Evolutionary conservation across 2,329 filamentous ascomycete species (phyloP).

Genomic region (Westerdykella sp.): DNA sequence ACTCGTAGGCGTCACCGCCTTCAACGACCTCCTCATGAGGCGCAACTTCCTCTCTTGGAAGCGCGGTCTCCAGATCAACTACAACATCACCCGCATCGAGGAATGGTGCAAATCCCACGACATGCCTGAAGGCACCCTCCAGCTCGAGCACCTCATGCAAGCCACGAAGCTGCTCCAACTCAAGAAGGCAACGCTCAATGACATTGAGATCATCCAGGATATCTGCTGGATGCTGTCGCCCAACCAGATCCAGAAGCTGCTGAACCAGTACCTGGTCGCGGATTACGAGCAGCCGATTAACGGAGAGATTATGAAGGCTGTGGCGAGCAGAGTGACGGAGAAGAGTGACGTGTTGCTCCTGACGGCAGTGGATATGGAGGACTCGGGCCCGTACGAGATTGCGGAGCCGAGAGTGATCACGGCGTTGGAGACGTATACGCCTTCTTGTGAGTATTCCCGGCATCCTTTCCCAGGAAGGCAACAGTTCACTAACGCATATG

Average conservation of each 20-base stretch:
- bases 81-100: slow-evolving; percentile 98
- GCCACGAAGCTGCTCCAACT: slow-evolving; percentile 96
- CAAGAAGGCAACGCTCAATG: slow-evolving; percentile 97
- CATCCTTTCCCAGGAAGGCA: neutral
- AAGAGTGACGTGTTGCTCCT: slow-evolving; percentile 95
- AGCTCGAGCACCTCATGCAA: slow-evolving; percentile 99
- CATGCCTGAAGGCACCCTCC: slow-evolving; percentile 96
- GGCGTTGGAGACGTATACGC: slow-evolving; percentile 94
- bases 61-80: slow-evolving; percentile 97
- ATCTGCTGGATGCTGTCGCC: slow-evolving; percentile 99
- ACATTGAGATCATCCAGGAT: slow-evolving; percentile 99
- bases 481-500: slow-evolving; percentile 22
- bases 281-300: slow-evolving; percentile 99
- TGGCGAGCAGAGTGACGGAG: slow-evolving; percentile 92
- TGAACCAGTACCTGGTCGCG: slow-evolving; percentile 97
- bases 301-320: slow-evolving; percentile 99
- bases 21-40: slow-evolving; percentile 96
- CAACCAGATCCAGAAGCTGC: slow-evolving; percentile 96
- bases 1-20: slow-evolving; percentile 92
- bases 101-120: slow-evolving; percentile 99
- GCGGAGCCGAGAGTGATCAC: slow-evolving; percentile 94
- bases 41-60: slow-evolving; percentile 99
- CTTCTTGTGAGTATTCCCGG: slow-evolving; percentile 67
- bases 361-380: slow-evolving; percentile 96
- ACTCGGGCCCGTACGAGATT: slow-evolving; percentile 97